A percentile compares a stretch with the other conserved stretches of the same genome.
These are phyloP conservation scores for Chaetomium olivaceum DNA, from an alignment of 2,329 filamentous ascomycete genomes.

Conservation along the genomic window DNA sequence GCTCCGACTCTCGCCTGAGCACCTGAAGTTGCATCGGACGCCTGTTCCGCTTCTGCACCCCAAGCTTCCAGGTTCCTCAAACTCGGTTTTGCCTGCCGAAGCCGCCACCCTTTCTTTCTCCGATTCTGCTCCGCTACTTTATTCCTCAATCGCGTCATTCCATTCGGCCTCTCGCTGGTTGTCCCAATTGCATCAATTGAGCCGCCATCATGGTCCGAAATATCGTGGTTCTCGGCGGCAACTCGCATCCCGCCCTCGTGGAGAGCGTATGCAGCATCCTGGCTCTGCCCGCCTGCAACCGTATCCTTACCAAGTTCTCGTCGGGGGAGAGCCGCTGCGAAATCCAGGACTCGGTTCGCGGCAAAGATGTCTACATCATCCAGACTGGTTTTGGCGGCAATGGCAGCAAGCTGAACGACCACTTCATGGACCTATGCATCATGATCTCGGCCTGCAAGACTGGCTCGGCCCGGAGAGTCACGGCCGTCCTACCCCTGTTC, in stretches of 20 bases:
- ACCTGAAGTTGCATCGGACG: constrained; percentile 6
- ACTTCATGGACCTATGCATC: constrained; percentile 94
- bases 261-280: constrained; percentile 87
- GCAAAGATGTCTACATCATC: constrained; percentile 98
- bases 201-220: constrained; percentile 75
- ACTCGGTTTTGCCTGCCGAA: constrained; percentile 24
- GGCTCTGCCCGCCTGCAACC: constrained; percentile 78
- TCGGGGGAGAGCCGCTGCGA: constrained; percentile 93
- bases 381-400: constrained; percentile 65
- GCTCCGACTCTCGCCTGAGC: constrained; percentile 17
- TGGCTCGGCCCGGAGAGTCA: constrained; percentile 81
- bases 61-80: constrained; percentile 16
- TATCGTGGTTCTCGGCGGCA: constrained; percentile 88
- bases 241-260: constrained; percentile 85
- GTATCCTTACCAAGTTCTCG: constrained; percentile 86
- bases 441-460: constrained; percentile 97
- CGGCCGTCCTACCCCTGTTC: constrained; percentile 90
- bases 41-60: constrained; percentile 25
- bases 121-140: constrained; percentile 21
- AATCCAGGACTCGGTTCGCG: constrained; percentile 92
- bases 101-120: constrained; percentile 23
- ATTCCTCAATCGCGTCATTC: constrained; percentile 20
- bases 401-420: constrained; percentile 90
- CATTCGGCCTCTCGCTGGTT: background rate
- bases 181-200: constrained; percentile 23